Conservation (phyloP, 306 rosid species). For the Abrus pulchellus region DNA sequence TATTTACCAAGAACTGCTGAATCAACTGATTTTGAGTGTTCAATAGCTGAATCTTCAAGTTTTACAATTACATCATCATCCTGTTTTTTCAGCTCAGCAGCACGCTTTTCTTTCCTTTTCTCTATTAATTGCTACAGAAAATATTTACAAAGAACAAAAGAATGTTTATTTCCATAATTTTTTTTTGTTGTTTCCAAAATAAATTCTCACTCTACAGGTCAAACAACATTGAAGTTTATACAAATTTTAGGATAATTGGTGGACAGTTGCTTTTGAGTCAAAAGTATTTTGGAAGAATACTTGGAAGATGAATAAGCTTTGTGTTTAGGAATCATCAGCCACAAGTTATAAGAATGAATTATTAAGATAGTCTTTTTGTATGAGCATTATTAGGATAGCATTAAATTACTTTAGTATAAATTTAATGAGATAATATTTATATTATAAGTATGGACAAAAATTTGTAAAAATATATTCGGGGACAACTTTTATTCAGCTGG, state of each 20-base stretch:
- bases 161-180: constrained; percentile 19
- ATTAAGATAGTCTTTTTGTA: not conserved
- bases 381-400: not conserved
- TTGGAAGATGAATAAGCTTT: constrained; percentile 20
- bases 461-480: not conserved
- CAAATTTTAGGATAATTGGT: constrained; percentile 7
- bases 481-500: not conserved
- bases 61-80: constrained; percentile 76
- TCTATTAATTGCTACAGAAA: constrained; percentile 85
- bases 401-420: constrained; percentile 19
- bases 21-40: constrained; percentile 85
- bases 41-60: constrained; percentile 93
- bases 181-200: constrained; percentile 20
- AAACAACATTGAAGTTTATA: constrained; percentile 34
- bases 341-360: constrained; percentile 25
- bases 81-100: constrained; percentile 73
- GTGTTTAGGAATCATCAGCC: constrained; percentile 25
- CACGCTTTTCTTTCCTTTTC: constrained; percentile 79
- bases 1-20: constrained; percentile 89
- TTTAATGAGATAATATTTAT: constrained; percentile 1
- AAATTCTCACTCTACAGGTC: not conserved
- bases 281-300: constrained; percentile 18
- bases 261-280: constrained; percentile 7
- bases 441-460: constrained; percentile 16
- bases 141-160: constrained; percentile 39